Conservation (phyloP, 768 basidiomycete species). For the Lactarius hatsudake region DNA sequence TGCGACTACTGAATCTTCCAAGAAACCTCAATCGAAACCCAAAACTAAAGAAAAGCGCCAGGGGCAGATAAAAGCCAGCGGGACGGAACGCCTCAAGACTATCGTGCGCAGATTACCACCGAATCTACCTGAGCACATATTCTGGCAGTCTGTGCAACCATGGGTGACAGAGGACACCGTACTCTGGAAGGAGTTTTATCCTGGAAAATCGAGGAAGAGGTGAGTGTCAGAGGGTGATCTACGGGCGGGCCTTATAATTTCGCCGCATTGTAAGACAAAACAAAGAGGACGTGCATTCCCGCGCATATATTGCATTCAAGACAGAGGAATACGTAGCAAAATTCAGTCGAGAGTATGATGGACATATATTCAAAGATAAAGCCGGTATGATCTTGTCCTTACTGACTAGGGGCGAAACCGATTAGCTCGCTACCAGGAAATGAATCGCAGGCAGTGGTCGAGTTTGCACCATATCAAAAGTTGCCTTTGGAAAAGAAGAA, state of each 20-base stretch:
- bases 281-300: constrained; percentile 81
- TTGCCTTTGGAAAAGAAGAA: constrained; percentile 74
- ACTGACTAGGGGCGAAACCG: not conserved
- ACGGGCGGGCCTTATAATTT: not conserved
- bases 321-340: constrained; percentile 62
- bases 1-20: constrained; percentile 27
- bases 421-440: constrained; percentile 52
- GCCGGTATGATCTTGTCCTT: constrained; percentile 53
- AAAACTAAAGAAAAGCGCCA: constrained; percentile 34
- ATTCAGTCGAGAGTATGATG: constrained; percentile 86
- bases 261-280: constrained; percentile 48
- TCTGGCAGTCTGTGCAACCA: constrained; percentile 85
- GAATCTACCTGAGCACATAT: constrained; percentile 86
- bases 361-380: constrained; percentile 90
- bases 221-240: constrained; percentile 34
- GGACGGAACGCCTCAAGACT: constrained; percentile 72
- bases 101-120: constrained; percentile 87
- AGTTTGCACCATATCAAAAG: constrained; percentile 93
- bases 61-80: constrained; percentile 31
- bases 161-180: constrained; percentile 81
- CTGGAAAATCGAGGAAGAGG: constrained; percentile 71
- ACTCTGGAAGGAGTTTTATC: constrained; percentile 62
- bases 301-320: constrained; percentile 92
- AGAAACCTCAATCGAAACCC: constrained; percentile 31
- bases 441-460: constrained; percentile 85